Evolutionary conservation across 106 monocot genomes (phyloP), one percentile per base, ranked within the genome.

Genomic region (Cymbidium sinense): DNA sequence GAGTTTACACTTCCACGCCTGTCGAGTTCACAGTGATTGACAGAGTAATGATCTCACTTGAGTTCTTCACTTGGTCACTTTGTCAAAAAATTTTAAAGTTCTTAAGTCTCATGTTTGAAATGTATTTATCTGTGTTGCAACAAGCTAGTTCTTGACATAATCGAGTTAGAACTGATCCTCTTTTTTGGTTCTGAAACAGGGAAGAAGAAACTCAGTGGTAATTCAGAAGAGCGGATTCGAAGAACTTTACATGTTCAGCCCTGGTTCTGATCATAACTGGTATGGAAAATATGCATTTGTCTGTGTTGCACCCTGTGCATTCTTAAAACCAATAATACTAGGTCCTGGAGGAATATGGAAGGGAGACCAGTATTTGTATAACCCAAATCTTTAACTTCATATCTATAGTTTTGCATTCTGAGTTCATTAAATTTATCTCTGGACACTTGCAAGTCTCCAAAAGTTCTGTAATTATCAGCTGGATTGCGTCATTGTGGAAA

Each of bases 11-110:
- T n/a, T 81, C 50, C 74, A 67, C 94, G 8, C 94, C 96, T 5
- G 81, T 86, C 25, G 55, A 91, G 58, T 89, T 96, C 77, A 88
- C 93, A 23, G 43, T 94, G 31, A 81, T 94, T 21, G 96, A 96
- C 76, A 84, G 96, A 88, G 96, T 96, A 9, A 91, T 54, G 54
- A 20, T 54, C 54, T 54, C 54, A 54, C 54, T 54, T 41, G 41
- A 7, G 41, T 41, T 41, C 41, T 41, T 41, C 41, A 41, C 8
- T 41, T 41, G 41, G 8, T 0, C 9, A 41, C 0, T 41, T 41
- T 9, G 9, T 41, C 9, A 7, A 41, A 9, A 0, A 41, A 41
- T 41, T 41, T 41, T 41, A 9, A 41, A 41, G 41, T 41, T 9
- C 8, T 41, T 41, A 41, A 41, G 9, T 39, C 39, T 36, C 36